Evolutionary conservation across 2,329 filamentous ascomycete species (phyloP).

Genomic region (Botrytis cinerea): DNA sequence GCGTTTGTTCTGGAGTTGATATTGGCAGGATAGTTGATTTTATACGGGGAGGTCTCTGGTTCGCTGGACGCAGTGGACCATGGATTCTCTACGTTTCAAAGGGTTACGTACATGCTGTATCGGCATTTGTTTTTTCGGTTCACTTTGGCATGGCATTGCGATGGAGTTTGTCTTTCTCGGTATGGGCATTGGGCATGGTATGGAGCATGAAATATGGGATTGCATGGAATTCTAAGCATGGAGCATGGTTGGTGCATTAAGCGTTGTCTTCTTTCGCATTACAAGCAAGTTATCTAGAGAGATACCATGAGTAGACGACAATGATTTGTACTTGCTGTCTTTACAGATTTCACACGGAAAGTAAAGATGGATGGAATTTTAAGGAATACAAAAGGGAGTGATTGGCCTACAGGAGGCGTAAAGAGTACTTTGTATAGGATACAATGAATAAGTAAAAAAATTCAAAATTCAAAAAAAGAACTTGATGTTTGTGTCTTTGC

Average conservation of each 20-base stretch:
- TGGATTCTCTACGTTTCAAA: neutral
- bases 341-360: neutral
- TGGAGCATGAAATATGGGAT: neutral
- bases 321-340: constrained; percentile 8
- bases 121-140: neutral
- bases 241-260: neutral
- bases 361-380: neutral
- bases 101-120: neutral
- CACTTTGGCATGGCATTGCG: neutral
- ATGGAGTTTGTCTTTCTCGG: neutral
- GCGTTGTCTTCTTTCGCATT: neutral
- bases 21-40: neutral
- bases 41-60: neutral
- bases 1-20: neutral
- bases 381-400: neutral
- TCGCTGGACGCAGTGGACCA: constrained; percentile 1
- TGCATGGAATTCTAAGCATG: neutral
- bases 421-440: neutral
- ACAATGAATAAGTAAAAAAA: neutral
- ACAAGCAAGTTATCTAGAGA: neutral
- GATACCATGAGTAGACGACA: neutral
- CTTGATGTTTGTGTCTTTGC: neutral
- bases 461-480: neutral
- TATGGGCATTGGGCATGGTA: neutral
- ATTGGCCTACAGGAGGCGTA: neutral